Base-by-base conservation (phyloP, 2,329 filamentous ascomycete species). In the Fusarium siculi region DNA sequence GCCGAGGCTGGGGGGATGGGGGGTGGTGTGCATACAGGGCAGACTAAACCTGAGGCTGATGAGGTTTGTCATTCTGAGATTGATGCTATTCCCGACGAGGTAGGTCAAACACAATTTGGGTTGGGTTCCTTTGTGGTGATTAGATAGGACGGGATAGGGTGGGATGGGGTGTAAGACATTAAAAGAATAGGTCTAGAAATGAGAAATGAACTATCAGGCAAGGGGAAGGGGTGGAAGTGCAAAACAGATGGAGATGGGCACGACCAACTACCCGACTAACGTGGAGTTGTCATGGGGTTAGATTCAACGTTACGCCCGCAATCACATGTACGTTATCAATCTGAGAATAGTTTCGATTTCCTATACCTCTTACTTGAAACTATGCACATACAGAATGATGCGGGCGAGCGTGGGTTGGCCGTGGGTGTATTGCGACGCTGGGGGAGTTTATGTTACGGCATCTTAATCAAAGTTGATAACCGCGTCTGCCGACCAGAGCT, bases 51-150 rank as follows among this genome's bases (percentile, higher is more conserved):
- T 46, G 62, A 66, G 52, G 66, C 57, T 53, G 44, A 39, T 37
- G 66, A 64, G 40, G 34, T 42, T 46, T 25, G 44, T 59, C 36
- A 69, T 66, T 69, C 68, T 69, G 50, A 57, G 37, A 50, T 37
- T 63, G 44, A 69, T 69, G 44, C 66, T 69, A 69, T 69, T 28
- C 66, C 66, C 7, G 46, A 64, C 57, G 65, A 57, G 66, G 66
- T 69, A 69, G 65, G 65, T 69, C 66, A 25, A 57, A 47, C 5
- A 28, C 55, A 37, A 37, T 50, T 37, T 36, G 16, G 23, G 15
- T 16, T 19, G 47, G 43, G n/a, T n/a, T 34, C 30, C 47, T 50
- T 32, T 14, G n/a, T 23, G 47, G 11, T 23, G n/a, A 34, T 50
- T 23, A 23, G 47, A 11, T 19, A 34, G 47, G 30, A 7, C n/a